phyloP scores from a whole-genome alignment of 306 rosid genomes.

The Trifolium repens region DNA sequence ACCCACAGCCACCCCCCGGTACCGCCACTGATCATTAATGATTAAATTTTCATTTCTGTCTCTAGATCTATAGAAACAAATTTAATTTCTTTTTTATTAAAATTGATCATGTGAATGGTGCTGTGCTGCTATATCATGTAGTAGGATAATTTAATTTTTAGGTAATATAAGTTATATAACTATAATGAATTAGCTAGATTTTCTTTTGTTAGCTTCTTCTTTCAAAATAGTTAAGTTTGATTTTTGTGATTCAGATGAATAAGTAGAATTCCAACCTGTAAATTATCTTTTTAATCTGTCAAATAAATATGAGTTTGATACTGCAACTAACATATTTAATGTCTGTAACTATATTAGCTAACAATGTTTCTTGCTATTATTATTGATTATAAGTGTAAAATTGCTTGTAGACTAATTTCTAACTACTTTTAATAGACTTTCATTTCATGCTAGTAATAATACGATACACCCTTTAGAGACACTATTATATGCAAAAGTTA shows the following conservation, averaged over 20 bases:
- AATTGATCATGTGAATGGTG: slow-evolving; percentile 17
- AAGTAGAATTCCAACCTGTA: not conserved
- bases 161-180: not conserved
- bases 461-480: too few relatives aligned
- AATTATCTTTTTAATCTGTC: not conserved
- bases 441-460: too few relatives aligned
- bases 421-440: not conserved
- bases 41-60: slow-evolving; percentile 17
- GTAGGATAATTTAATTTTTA: not conserved
- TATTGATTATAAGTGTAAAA: not conserved
- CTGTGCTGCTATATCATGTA: not conserved
- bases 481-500: too few relatives aligned
- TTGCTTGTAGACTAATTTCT: not conserved
- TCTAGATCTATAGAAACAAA: not conserved
- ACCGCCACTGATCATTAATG: not conserved
- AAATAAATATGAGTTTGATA: slow-evolving; percentile 4
- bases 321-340: slow-evolving; percentile 26
- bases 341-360: not conserved
- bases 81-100: slow-evolving; percentile 6
- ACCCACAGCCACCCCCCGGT: too few relatives aligned
- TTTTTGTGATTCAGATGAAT: not conserved
- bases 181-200: slow-evolving; percentile 16
- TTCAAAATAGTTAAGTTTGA: slow-evolving; percentile 3
- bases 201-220: slow-evolving; percentile 11
- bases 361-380: not conserved